Evolutionary conservation across 345 rosid species (phyloP), one percentile per base, ranked within the genome.

Genomic region (Euphorbia peplus): DNA sequence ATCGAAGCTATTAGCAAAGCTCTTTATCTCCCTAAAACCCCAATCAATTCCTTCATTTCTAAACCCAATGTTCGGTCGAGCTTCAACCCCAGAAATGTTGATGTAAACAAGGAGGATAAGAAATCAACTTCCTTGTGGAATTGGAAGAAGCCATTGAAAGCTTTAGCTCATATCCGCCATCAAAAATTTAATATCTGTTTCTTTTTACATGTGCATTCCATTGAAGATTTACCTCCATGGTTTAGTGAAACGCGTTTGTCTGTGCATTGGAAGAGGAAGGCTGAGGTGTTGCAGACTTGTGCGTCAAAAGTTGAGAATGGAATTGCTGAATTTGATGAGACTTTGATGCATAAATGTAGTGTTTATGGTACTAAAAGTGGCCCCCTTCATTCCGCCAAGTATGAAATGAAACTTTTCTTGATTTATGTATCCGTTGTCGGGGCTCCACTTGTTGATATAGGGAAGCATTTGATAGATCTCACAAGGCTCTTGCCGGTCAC

Each of bases 121-220:
- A 90, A 81, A 81, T 67, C 83, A 0, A 79, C 75, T 1, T 82
- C 82, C 3, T 16, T 68, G 4, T 84, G 95, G 93, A 86, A 78
- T 59, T 92, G 95, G 95, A 92, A 88, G 91, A 92, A 85, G 32
- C 87, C 97, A 14, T 73, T 88, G 60, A 88, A 87, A 76, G 91
- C 90, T n/a, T 77, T 92, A 70, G 75, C 87, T 50, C 89, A 87
- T 78, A 78, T 87, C 46, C 63, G 88, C 68, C 72, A 69, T 62
- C 84, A 82, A 42, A 80, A 81, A 75, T 87, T 85, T 69, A 78
- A 82, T 71, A 70, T 90, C 67, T 87, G 80, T 75, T 92, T 90
- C 80, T 83, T 71, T 71, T 82, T 90, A 74, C 90, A 88, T 51
- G 93, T 84, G 72, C 97, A 88, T 75, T 87, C 93, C 0, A 82